Conservation (phyloP, 148 eudicot genomes). For the Fallopia convolvulus region DNA sequence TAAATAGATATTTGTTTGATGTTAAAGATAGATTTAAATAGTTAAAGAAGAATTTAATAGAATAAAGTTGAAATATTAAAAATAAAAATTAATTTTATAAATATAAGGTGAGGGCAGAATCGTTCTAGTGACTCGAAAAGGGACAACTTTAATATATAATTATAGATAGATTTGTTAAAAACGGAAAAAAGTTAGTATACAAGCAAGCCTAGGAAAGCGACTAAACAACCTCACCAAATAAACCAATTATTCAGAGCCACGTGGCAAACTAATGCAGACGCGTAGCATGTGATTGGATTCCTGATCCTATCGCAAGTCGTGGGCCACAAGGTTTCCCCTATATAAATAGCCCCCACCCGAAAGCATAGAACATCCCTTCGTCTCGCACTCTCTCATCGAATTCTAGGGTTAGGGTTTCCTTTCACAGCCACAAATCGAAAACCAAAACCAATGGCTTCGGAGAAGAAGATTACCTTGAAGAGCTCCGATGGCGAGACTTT, state of each 20-base stretch:
- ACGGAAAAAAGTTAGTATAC: neutral
- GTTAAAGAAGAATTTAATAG: too few relatives aligned
- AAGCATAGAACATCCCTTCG: neutral
- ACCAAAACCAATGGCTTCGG: neutral
- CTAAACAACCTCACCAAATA: neutral
- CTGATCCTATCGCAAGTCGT: neutral
- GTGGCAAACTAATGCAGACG: neutral
- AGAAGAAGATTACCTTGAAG: slow-evolving; percentile 19
- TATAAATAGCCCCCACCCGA: neutral
- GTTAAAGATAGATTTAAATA: too few relatives aligned
- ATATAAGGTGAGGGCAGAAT: too few relatives aligned
- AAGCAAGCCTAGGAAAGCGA: neutral
- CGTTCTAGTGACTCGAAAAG: too few relatives aligned
- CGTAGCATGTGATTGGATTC: slow-evolving; percentile 3
- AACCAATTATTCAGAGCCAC: neutral
- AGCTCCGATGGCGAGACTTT: slow-evolving; percentile 18
- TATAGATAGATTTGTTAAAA: too few relatives aligned
- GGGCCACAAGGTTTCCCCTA: neutral
- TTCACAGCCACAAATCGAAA: neutral
- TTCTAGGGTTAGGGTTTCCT: slow-evolving; percentile 11
- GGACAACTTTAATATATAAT: too few relatives aligned
- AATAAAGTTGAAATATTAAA: too few relatives aligned
- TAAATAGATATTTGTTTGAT: too few relatives aligned
- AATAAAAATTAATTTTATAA: too few relatives aligned
- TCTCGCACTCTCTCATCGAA: neutral